Evolutionary conservation across 164 flowering plant species (phyloP).

Genomic region (Houttuynia cordata): DNA sequence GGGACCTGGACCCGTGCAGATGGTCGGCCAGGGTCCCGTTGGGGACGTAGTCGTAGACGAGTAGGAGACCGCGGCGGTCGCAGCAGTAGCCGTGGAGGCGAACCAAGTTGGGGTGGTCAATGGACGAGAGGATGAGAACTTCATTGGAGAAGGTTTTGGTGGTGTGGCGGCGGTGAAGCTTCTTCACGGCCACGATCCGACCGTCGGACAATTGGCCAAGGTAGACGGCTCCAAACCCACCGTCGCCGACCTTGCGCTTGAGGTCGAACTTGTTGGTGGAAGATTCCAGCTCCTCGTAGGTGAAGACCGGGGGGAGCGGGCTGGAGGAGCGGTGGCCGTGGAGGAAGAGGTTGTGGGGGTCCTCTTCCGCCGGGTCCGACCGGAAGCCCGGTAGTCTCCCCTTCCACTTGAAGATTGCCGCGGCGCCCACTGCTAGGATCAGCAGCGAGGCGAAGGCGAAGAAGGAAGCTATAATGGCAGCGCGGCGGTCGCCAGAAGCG

Average conservation of each 20-base stretch:
- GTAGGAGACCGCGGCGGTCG: slow-evolving; percentile 71
- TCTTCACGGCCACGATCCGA: slow-evolving; percentile 66
- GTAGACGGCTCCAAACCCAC: slow-evolving; percentile 89
- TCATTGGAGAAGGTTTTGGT: slow-evolving; percentile 77
- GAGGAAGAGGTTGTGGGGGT: slow-evolving; percentile 52
- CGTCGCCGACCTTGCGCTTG: slow-evolving; percentile 76
- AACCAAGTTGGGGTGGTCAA: slow-evolving; percentile 68
- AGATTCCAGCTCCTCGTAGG: slow-evolving; percentile 70
- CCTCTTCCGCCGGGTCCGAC: slow-evolving; percentile 26
- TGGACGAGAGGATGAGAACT: slow-evolving; percentile 62
- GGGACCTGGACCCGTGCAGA: slow-evolving; percentile 46
- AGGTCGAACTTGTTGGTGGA: slow-evolving; percentile 65
- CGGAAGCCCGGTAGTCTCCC: background rate
- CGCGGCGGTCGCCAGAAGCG: slow-evolving; percentile 12
- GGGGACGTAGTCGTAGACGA: slow-evolving; percentile 78
- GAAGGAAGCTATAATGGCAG: background rate
- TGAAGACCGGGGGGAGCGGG: slow-evolving; percentile 73
- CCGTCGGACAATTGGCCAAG: slow-evolving; percentile 54
- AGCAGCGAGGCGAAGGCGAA: slow-evolving; percentile 21
- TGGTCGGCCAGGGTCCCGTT: slow-evolving; percentile 92
- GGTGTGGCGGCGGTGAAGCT: slow-evolving; percentile 43
- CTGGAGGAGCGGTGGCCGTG: slow-evolving; percentile 48
- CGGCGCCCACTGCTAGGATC: slow-evolving; percentile 12
- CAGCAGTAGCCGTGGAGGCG: slow-evolving; percentile 81
- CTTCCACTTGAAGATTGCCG: slow-evolving; percentile 20